phyloP scores from a whole-genome alignment of 2,329 filamentous ascomycete genomes.

The Daldinia sp. region DNA sequence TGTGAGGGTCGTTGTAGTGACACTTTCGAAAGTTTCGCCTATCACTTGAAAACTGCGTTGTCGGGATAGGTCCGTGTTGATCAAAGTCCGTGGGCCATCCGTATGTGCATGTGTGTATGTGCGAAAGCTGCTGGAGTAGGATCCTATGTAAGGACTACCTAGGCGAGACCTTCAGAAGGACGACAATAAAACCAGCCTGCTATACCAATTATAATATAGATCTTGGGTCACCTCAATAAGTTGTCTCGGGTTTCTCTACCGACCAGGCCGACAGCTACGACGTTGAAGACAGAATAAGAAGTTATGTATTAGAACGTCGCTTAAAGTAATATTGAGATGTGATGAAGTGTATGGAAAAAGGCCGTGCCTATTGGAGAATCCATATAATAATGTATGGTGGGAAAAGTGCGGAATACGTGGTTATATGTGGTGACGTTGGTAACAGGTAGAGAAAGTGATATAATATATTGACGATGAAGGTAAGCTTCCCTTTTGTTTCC shows the following conservation, averaged over 20 bases:
- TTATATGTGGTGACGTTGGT: background rate
- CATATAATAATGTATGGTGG: slow-evolving; percentile 1
- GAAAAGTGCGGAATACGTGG: background rate
- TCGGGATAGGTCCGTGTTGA: slow-evolving; percentile 33
- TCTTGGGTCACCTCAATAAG: background rate
- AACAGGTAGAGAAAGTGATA: background rate
- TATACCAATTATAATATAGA: slow-evolving; percentile 15
- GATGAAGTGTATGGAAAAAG: slow-evolving; percentile 33
- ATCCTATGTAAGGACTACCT: slow-evolving; percentile 4
- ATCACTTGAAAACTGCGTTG: slow-evolving; percentile 24
- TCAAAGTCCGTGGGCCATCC: slow-evolving; percentile 34
- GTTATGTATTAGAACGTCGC: slow-evolving; percentile 26
- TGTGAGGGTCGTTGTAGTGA: slow-evolving; percentile 32
- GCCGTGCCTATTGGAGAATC: slow-evolving; percentile 20
- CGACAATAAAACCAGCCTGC: slow-evolving; percentile 12
- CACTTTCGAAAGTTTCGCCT: slow-evolving; percentile 31
- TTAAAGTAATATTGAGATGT: slow-evolving; percentile 34
- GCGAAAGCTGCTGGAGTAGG: slow-evolving; percentile 15
- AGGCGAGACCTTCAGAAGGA: slow-evolving; percentile 10
- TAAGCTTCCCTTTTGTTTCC: slow-evolving; percentile 6
- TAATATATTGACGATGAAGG: slow-evolving; percentile 12
- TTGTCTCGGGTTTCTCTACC: slow-evolving; percentile 22
- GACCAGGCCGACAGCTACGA: slow-evolving; percentile 33
- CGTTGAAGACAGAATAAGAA: slow-evolving; percentile 19
- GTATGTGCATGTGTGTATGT: slow-evolving; percentile 18